phyloP scores from a whole-genome alignment of 306 rosid genomes.

The Carpinus viminea region DNA sequence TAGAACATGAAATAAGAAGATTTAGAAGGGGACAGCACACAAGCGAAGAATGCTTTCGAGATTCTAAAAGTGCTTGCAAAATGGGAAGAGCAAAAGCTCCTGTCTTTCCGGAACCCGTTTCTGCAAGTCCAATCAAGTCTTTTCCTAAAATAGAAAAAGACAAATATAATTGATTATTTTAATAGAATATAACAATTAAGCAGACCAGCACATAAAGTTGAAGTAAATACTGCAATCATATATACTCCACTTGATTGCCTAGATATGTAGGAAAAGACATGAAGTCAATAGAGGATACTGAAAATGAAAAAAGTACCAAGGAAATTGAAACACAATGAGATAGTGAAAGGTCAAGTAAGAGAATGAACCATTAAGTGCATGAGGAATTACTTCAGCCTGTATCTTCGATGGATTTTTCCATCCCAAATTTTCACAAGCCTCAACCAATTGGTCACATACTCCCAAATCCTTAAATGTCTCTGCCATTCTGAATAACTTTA shows the following conservation, averaged over 20 bases:
- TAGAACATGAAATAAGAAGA: background rate
- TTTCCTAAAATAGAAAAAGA: constrained; percentile 53
- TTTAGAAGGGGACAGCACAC: constrained; percentile 64
- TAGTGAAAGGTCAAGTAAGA: background rate
- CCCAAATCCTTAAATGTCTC: constrained; percentile 71
- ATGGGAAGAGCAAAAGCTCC: constrained; percentile 98
- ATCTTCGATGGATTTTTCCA: constrained; percentile 69
- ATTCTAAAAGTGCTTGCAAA: constrained; percentile 71
- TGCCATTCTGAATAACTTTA: constrained; percentile 43
- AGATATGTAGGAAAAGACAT: background rate
- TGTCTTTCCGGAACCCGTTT: constrained; percentile 93
- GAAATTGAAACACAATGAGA: background rate
- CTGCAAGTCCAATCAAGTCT: constrained; percentile 90
- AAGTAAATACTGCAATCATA: background rate
- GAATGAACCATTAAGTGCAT: constrained; percentile 52
- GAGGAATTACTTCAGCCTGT: constrained; percentile 75
- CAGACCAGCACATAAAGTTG: background rate
- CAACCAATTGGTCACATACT: constrained; percentile 51
- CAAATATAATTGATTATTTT: background rate
- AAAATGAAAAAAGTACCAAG: background rate
- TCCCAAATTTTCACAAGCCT: constrained; percentile 67
- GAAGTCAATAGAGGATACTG: background rate
- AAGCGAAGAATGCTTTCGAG: constrained; percentile 77
- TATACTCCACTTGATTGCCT: background rate
- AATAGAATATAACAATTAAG: background rate